These are phyloP conservation scores for Hyphodiscus sp. DNA, from an alignment of 2,329 filamentous ascomycete species.

Conservation along the genomic window DNA sequence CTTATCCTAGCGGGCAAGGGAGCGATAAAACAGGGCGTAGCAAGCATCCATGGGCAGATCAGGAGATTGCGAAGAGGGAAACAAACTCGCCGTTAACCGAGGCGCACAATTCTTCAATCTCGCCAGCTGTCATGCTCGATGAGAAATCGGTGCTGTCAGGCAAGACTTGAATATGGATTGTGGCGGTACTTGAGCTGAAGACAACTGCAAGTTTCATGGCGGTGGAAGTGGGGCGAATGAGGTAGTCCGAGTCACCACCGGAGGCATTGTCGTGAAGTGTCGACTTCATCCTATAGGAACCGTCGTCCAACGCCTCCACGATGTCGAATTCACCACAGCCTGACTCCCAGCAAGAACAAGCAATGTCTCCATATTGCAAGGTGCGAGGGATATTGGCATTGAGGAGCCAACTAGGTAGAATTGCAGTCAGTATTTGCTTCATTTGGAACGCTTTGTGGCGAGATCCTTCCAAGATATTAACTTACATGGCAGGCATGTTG, in stretches of 20 bases:
- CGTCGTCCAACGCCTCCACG: slow-evolving; percentile 61
- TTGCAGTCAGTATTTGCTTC: neutral
- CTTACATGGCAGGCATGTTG: slow-evolving; percentile 58
- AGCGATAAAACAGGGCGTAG: too few relatives aligned
- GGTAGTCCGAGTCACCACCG: slow-evolving; percentile 65
- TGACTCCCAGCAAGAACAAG: slow-evolving; percentile 66
- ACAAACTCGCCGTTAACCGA: slow-evolving; percentile 1
- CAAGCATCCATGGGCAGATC: neutral
- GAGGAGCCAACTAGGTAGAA: slow-evolving; percentile 51
- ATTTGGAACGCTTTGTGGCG: neutral
- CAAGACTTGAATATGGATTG: slow-evolving; percentile 46
- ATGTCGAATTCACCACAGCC: slow-evolving; percentile 73
- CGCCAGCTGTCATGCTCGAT: slow-evolving; percentile 33
- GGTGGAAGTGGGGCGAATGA: slow-evolving; percentile 53
- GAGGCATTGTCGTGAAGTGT: slow-evolving; percentile 60
- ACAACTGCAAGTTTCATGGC: slow-evolving; percentile 60
- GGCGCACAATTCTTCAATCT: slow-evolving; percentile 17
- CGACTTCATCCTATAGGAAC: slow-evolving; percentile 61
- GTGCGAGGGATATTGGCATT: slow-evolving; percentile 68
- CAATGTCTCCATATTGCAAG: slow-evolving; percentile 54
- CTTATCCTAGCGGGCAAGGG: neutral
- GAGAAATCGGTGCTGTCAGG: slow-evolving; percentile 33
- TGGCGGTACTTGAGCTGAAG: slow-evolving; percentile 45
- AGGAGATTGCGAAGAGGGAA: slow-evolving; percentile 11
- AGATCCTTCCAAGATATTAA: neutral